phyloP scores from a whole-genome alignment of 306 rosid species.

The Cucurbita moschata region DNA sequence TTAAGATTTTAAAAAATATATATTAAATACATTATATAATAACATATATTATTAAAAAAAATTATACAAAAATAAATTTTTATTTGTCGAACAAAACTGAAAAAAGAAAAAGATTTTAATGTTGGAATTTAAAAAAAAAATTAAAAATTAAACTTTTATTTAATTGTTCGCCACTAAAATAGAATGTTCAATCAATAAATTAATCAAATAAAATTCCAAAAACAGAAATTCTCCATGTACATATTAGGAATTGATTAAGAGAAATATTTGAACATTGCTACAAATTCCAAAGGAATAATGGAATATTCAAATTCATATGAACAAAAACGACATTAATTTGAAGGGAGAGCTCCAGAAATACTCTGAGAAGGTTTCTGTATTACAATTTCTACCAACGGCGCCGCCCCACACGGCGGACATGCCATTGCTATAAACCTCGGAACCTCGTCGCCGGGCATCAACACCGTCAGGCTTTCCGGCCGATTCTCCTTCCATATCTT shows the following conservation, averaged over 20 bases:
- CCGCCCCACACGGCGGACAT: constrained; percentile 30
- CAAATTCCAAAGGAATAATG: neutral
- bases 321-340: neutral
- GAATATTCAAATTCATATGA: neutral
- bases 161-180: neutral
- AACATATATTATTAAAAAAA: too few species aligned
- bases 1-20: too few species aligned
- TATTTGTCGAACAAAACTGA: too few species aligned
- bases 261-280: neutral
- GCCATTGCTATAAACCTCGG: constrained; percentile 89
- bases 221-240: too few species aligned
- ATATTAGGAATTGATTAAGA: neutral
- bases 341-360: neutral
- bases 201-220: neutral
- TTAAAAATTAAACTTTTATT: neutral
- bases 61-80: too few species aligned
- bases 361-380: neutral
- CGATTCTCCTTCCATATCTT: constrained; percentile 17
- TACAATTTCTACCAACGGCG: neutral
- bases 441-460: constrained; percentile 81
- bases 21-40: too few species aligned
- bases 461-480: constrained; percentile 52
- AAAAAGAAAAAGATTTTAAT: too few species aligned
- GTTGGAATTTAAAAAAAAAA: too few species aligned
- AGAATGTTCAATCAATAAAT: neutral